Evolutionary conservation across 1,139 yeast species (phyloP), one percentile per base, ranked within the genome.

Genomic region (Kurtzmaniella natalensis): DNA sequence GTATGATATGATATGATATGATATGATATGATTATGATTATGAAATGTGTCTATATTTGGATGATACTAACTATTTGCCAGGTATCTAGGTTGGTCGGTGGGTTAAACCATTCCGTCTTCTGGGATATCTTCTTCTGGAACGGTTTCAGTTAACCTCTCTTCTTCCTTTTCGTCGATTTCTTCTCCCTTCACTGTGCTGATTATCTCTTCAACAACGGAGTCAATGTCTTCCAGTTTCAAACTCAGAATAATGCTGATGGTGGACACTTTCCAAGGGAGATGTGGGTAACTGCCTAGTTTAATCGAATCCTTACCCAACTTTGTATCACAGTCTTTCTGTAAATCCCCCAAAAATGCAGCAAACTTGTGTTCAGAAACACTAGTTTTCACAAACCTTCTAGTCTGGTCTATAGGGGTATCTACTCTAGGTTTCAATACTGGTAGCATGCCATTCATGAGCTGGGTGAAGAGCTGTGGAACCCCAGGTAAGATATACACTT

Each of bases 221-320:
- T 69, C 51, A 41, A 84, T 54, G 4, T 9, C 16, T 21, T 52
- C 60, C 0, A 44, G 55, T 1, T 56, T 53, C 24, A 52, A 55
- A 14, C 71, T 71, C 0, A 94, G 94, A 28, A 84, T 67, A 19
- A 86, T 70, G 48, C 94, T 81, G 16, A 86, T 74, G 0, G 94
- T 85, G 45, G 75, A 80, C 36, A 78, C 59, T 1, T 75, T 70
- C 59, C 76, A 70, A 11, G 70, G 68, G 56, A 77, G 67, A 54
- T 86, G 95, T 0, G 95, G 95, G 50, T 87, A 87, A 27, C 89
- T 80, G 3, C 95, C 95, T 31, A 87, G 65, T 51, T 86, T 86
- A 35, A 86, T 67, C 2, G 44, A 41, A 3, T 59, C 58, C 10
- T 34, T 34, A 3, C 66, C 68, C 28, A 53, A 59, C n/a, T 59